These are phyloP conservation scores for Psilocybe mexicana DNA, from an alignment of 1,284 basidiomycete genomes.

Conservation along the genomic window DNA sequence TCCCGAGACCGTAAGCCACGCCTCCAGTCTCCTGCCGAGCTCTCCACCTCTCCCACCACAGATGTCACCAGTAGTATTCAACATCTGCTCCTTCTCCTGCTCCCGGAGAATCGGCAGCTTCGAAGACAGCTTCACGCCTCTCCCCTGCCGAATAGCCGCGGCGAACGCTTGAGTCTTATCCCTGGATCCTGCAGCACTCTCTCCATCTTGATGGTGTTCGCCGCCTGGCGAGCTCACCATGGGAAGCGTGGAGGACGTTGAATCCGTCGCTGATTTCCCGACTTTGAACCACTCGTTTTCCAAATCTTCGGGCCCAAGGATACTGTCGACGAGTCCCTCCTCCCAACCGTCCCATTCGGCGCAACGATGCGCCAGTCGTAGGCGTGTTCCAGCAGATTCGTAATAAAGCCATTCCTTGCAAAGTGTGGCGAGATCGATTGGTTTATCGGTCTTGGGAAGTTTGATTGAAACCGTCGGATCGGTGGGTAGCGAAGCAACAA, in stretches of 20 bases:
- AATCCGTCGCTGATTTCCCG: background rate
- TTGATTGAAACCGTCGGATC: constrained; percentile 29
- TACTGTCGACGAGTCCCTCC: constrained; percentile 72
- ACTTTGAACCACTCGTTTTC: constrained; percentile 69
- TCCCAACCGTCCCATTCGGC: constrained; percentile 88
- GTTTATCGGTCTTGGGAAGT: constrained; percentile 15
- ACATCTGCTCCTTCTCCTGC: constrained; percentile 64
- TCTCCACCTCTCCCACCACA: constrained; percentile 78
- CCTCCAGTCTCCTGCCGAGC: constrained; percentile 69
- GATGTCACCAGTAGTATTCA: constrained; percentile 68
- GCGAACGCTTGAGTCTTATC: background rate
- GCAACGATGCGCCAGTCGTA: constrained; percentile 74
- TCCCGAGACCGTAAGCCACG: constrained; percentile 56
- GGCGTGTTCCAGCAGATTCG: constrained; percentile 60
- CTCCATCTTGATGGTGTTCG: background rate
- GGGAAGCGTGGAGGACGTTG: constrained; percentile 5
- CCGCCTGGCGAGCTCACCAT: constrained; percentile 18
- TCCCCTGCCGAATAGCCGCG: constrained; percentile 1
- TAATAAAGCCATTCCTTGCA: constrained; percentile 71
- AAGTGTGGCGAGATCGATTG: constrained; percentile 40
- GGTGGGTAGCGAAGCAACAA: constrained; percentile 49
- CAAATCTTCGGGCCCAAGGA: constrained; percentile 67
- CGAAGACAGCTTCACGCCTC: constrained; percentile 25
- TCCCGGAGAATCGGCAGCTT: constrained; percentile 53
- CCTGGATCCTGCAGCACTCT: background rate